Percentiles rank a stretch among this genome's conserved stretches.
phyloP scores from a whole-genome alignment of 306 rosid species.

The Trichosanthes truncata region DNA sequence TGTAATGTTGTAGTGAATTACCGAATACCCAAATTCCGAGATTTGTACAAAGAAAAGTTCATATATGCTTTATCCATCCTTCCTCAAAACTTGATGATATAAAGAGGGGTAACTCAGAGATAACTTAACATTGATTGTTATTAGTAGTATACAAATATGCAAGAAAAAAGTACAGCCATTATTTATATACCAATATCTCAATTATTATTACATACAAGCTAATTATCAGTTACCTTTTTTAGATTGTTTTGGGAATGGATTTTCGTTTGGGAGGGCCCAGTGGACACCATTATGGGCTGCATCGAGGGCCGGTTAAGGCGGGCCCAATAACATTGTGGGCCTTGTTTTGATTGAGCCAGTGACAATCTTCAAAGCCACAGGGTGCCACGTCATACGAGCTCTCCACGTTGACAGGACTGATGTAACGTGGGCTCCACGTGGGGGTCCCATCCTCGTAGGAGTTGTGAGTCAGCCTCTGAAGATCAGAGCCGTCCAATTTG shows the following conservation, averaged over 20 bases:
- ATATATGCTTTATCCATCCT: not conserved
- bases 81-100: not conserved
- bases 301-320: slow-evolving; percentile 12
- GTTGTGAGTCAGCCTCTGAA: slow-evolving; percentile 58
- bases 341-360: slow-evolving; percentile 45
- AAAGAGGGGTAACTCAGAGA: not conserved
- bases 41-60: slow-evolving; percentile 2
- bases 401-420: slow-evolving; percentile 37
- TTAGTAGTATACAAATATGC: not conserved
- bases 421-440: slow-evolving; percentile 42
- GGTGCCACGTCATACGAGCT: slow-evolving; percentile 26
- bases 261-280: not conserved
- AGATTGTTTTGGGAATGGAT: not conserved
- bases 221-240: too few species aligned
- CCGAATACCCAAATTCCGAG: not conserved
- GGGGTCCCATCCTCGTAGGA: slow-evolving; percentile 86
- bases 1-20: not conserved
- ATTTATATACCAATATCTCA: not conserved
- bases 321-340: not conserved
- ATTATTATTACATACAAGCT: too few species aligned
- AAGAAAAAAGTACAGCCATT: not conserved
- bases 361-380: slow-evolving; percentile 60
- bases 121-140: too few species aligned
- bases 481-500: slow-evolving; percentile 58
- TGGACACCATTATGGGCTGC: slow-evolving; percentile 14